Evolutionary conservation across 805 yeast species (phyloP).

Genomic region (Lipomyces oligophaga): DNA sequence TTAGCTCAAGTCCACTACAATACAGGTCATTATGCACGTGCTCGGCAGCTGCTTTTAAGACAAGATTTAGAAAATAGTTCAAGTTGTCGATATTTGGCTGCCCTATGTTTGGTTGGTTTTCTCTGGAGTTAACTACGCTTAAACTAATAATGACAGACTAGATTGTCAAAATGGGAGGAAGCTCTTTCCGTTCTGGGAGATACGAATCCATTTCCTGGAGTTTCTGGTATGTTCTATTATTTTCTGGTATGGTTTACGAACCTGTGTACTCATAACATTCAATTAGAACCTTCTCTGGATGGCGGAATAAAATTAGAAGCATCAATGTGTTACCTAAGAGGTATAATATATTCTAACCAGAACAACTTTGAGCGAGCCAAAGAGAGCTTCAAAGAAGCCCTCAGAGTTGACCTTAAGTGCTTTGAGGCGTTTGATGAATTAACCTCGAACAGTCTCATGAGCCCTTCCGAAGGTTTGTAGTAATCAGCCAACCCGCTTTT

Average conservation of each 20-base stretch:
- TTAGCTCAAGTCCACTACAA: constrained; percentile 82
- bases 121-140: not conserved
- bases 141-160: constrained; percentile 37
- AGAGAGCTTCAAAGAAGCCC: constrained; percentile 81
- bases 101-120: constrained; percentile 50
- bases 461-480: constrained; percentile 58
- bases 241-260: too few species aligned
- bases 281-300: constrained; percentile 39
- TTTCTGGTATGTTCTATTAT: not conserved
- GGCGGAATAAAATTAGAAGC: constrained; percentile 87
- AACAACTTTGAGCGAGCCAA: constrained; percentile 83
- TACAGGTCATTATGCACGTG: constrained; percentile 73
- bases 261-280: too few species aligned
- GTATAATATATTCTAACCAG: constrained; percentile 74
- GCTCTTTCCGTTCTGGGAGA: constrained; percentile 86
- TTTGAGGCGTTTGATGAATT: constrained; percentile 87
- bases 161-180: constrained; percentile 77
- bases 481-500: too few species aligned
- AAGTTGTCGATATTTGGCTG: constrained; percentile 77
- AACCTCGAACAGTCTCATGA: constrained; percentile 63
- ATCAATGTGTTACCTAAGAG: constrained; percentile 79
- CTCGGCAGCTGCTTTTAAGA: constrained; percentile 61
- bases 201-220: constrained; percentile 60
- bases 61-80: constrained; percentile 55
- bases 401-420: constrained; percentile 82